Conservation (phyloP, 495 filamentous ascomycete species). For the Tuber aestivum region DNA sequence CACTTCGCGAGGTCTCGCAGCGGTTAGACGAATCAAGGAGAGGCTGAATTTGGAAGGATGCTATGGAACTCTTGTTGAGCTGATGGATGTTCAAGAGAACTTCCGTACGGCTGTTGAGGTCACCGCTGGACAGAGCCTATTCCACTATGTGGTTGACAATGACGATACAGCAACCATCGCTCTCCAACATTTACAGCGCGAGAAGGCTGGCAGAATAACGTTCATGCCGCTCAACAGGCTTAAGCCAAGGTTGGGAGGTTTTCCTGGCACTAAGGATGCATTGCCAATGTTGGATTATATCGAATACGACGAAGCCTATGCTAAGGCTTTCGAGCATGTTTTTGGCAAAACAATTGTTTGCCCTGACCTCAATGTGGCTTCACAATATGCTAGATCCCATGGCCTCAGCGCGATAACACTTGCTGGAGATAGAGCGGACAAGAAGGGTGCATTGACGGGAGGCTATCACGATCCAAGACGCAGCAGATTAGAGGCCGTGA, state of each 20-base stretch:
- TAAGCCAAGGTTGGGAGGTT: conserved; percentile 58
- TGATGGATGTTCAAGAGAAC: conserved; percentile 74
- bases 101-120: conserved; percentile 89
- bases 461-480: conserved; percentile 79
- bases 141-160: conserved; percentile 94
- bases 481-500: conserved; percentile 78
- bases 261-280: conserved; percentile 81
- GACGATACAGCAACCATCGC: conserved; percentile 79
- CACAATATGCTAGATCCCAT: conserved; percentile 84
- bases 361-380: conserved; percentile 74
- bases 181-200: conserved; percentile 69
- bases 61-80: conserved; percentile 86
- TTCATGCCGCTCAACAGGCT: conserved; percentile 89
- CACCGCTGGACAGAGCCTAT: conserved; percentile 84
- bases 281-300: conserved; percentile 81
- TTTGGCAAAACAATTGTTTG: conserved; percentile 96
- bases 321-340: conserved; percentile 82
- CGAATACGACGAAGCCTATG: conserved; percentile 67
- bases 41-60: conserved; percentile 75
- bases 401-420: conserved; percentile 88
- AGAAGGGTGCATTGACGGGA: conserved; percentile 87
- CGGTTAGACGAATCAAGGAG: conserved; percentile 71
- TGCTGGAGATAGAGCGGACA: conserved; percentile 88
- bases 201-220: conserved; percentile 78
- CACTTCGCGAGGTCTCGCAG: conserved; percentile 73